Percentiles rank a stretch among this genome's conserved stretches.
Conservation (phyloP, 768 basidiomycete genomes). For the Favolaschia claudopus region DNA sequence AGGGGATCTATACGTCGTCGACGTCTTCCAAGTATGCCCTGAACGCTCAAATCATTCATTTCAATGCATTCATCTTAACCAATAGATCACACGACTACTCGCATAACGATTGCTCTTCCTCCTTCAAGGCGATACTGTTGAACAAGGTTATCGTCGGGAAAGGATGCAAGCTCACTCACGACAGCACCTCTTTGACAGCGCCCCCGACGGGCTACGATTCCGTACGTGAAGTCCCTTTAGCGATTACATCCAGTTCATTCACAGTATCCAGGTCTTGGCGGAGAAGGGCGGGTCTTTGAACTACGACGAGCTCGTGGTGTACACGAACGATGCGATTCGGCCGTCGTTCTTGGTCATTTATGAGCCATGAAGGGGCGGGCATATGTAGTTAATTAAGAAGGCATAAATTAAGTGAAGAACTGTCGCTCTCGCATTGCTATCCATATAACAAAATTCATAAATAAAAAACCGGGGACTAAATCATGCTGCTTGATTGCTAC, state of each 20-base stretch:
- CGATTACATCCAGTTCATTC: neutral
- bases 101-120: slow-evolving; percentile 60
- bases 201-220: slow-evolving; percentile 74
- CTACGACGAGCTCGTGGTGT: slow-evolving; percentile 77
- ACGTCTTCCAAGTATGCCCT: slow-evolving; percentile 72
- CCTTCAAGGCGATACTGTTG: slow-evolving; percentile 69
- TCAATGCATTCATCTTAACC: neutral
- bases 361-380: slow-evolving; percentile 46
- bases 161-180: slow-evolving; percentile 69
- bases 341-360: slow-evolving; percentile 78
- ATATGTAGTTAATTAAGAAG: neutral
- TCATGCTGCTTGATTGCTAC: too few relatives aligned
- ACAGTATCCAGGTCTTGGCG: slow-evolving; percentile 59
- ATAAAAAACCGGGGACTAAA: too few relatives aligned
- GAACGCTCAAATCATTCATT: neutral
- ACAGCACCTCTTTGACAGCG: slow-evolving; percentile 60
- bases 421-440: too few relatives aligned
- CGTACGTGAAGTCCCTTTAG: slow-evolving; percentile 46
- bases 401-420: neutral
- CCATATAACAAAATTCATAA: too few relatives aligned
- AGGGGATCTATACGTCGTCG: slow-evolving; percentile 78
- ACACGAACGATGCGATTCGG: slow-evolving; percentile 73
- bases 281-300: slow-evolving; percentile 73
- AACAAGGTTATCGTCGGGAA: slow-evolving; percentile 80
- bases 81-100: slow-evolving; percentile 75